Base-by-base conservation (phyloP, 108 stramenopile genomes). In the Epipyxis sp. region DNA sequence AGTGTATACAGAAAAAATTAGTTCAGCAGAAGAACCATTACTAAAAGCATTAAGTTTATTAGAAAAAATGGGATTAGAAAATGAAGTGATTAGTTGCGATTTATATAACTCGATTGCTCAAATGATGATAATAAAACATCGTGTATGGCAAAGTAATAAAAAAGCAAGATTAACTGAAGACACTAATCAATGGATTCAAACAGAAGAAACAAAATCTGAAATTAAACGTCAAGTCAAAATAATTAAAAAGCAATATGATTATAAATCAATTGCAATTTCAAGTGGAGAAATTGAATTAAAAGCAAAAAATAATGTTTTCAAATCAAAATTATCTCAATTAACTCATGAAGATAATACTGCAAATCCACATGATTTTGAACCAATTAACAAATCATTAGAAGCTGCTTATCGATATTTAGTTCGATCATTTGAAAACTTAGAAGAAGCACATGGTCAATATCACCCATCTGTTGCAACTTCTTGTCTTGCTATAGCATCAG, bases 321-420 rank as follows among this genome's bases (percentile, higher is more conserved):
- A 74, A 6, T 27, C 16, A 30, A 46, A 25, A 54, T 6, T 57
- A 10, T n/a, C n/a, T n/a, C n/a, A n/a, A n/a, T n/a, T n/a, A n/a
- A n/a, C n/a, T n/a, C n/a, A n/a, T n/a, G 43, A 74, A 39, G 44
- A 74, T 30, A 6, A 43, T 27, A 34, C 16, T 27, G 50, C 40
- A 34, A 29, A 46, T 43, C n/a, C 40, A 27, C 42, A 74, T 6
- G 71, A 6, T 37, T 16, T 10, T 37, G 35, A 37, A 32, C 13
- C n/a, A 13, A 74, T 57, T 3, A 74, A 20, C 40, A 3, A 27
- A 27, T 35, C 6, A 30, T 37, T 74, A 42, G 71, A 74, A 27
- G 71, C 71, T 10, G 44, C 71, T 32, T 34, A 37, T 74, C 71
- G 71, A 3, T 74, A 74, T 57, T 74, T 74, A 42, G 35, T 74